These are phyloP conservation scores for Salix viminalis DNA, from an alignment of 345 rosid genomes.

Conservation along the genomic window DNA sequence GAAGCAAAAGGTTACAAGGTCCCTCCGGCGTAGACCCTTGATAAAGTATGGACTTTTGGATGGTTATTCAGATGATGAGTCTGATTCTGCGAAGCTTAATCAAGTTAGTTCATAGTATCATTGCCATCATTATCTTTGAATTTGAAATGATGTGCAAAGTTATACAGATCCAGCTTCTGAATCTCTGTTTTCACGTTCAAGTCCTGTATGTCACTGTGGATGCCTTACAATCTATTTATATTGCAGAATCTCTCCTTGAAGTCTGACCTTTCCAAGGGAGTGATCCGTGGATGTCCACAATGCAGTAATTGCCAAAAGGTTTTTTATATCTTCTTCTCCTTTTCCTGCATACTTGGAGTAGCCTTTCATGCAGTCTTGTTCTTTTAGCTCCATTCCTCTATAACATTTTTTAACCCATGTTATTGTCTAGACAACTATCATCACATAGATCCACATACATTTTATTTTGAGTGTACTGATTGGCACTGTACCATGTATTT, in stretches of 20 bases:
- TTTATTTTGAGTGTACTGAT: background rate
- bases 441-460: background rate
- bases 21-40: conserved; percentile 60
- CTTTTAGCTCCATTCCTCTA: background rate
- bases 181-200: background rate
- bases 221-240: conserved; percentile 4
- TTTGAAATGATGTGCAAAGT: background rate
- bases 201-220: conserved; percentile 6
- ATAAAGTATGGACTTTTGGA: conserved; percentile 47
- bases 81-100: conserved; percentile 42
- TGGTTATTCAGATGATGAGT: conserved; percentile 46
- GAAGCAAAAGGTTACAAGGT: conserved; percentile 39
- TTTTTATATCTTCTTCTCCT: conserved; percentile 6
- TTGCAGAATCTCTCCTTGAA: conserved; percentile 47
- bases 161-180: background rate
- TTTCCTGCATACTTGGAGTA: background rate
- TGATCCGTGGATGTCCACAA: conserved; percentile 65
- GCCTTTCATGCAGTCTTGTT: background rate
- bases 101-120: conserved; percentile 36
- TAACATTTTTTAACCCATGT: background rate
- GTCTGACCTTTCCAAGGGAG: conserved; percentile 72
- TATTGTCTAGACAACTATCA: background rate
- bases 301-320: conserved; percentile 94
- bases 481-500: background rate
- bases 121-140: background rate